Evolutionary conservation across 257 asterid genomes (phyloP), one percentile per base, ranked within the genome.

Genomic region (Ehretia macrophylla): DNA sequence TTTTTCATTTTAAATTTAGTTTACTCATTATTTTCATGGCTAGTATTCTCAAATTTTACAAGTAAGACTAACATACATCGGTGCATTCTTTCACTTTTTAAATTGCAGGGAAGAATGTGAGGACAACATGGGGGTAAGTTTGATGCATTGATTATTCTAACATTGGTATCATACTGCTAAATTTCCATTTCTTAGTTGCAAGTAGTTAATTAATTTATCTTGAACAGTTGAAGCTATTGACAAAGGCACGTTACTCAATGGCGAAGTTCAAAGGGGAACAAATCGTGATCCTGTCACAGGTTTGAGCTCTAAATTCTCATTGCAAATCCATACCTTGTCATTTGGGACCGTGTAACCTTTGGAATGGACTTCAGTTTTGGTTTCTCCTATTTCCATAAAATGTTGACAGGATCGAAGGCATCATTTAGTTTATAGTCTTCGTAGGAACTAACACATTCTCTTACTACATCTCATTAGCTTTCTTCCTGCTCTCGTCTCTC

Each of bases 251-350:
- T 27, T 88, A 88, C 75, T 88, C 99, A 49, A 68, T 84, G 84
- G 81, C 99, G 16, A 81, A 69, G 69, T 92, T 88, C 82, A 82
- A 76, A 77, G 97, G 87, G 18, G 93, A 92, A 67, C 96, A 92
- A 65, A 86, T 88, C 12, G 96, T 88, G 72, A 60, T 92, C 68
- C 82, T 92, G 56, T 92, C 99, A 14, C 99, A 92, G 96, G 98
- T 85, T 75, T 62, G 77, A 58, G 55, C 51, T 44, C 49, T 38
- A 48, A 39, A 14, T 0, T 47, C 17, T 47, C 11, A 47, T n/a
- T 16, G 20, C 52, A 27, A 27, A 10, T 42, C 16, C 16, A 42
- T 42, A 42, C 8, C 16, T 10, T 42, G 2, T 42, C 16, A 42
- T 42, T 1, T 6, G 6, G 35, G 4, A 27, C 6, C 6, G 6